A percentile compares a stretch with the other conserved stretches of the same genome.
phyloP scores from a whole-genome alignment of 768 basidiomycete genomes.

The Suillus luteus region DNA sequence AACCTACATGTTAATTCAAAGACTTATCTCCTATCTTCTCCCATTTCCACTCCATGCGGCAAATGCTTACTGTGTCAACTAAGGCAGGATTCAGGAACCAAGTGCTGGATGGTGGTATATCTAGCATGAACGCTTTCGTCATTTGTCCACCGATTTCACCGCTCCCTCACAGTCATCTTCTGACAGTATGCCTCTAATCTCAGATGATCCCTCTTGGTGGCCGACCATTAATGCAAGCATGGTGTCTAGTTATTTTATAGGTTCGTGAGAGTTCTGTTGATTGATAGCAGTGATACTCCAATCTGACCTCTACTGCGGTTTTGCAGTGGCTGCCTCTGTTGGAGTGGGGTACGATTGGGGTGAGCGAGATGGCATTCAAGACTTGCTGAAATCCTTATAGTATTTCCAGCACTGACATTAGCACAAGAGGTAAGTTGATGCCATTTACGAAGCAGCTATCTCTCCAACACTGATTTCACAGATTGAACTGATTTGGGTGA shows the following conservation, averaged over 20 bases:
- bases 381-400: neutral
- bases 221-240: neutral
- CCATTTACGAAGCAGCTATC: neutral
- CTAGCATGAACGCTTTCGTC: neutral
- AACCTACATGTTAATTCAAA: neutral
- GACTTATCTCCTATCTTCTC: neutral
- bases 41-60: neutral
- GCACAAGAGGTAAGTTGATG: neutral
- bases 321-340: neutral
- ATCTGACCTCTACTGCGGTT: neutral
- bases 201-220: constrained; percentile 1
- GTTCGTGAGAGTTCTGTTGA: neutral
- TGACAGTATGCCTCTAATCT: neutral
- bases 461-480: neutral
- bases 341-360: neutral
- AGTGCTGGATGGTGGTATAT: neutral
- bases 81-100: neutral
- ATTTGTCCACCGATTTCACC: neutral
- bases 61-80: neutral
- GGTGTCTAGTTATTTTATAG: neutral
- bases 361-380: neutral
- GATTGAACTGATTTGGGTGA: neutral
- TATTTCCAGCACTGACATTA: neutral
- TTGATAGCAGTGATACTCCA: neutral
- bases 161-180: neutral